Base-by-base conservation (phyloP, 1,139 yeast genomes). In the Yamadazyma kanchanaburiensis region DNA sequence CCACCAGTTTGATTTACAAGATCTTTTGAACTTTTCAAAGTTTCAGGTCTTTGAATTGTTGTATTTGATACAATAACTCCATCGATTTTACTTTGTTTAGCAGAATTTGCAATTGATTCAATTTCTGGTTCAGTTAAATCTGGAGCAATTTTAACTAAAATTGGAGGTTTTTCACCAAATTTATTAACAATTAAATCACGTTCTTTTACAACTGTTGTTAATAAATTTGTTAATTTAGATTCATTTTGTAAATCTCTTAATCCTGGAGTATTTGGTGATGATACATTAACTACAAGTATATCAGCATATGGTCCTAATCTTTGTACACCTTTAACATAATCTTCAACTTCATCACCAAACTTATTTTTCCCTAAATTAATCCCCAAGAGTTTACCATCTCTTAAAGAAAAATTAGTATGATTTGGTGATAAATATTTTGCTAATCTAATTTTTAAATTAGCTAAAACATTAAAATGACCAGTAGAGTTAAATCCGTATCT, bases 201-300 rank as follows among this genome's bases (percentile, higher is more conserved):
- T 49, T 78, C 81, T 1, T 58, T 51, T 7, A 80, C 82, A 25
- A 82, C 84, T n/a, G 79, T 64, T 3, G 74, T 60, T 44, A 89
- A 67, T 44, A 89, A 64, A 24, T 68, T 67, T 7, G 87, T 75
- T 36, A 89, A 70, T 52, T 82, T 84, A 38, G 69, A 70, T 47
- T 86, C 95, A 38, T 65, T 74, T 60, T 89, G 98, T 42, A 89
- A 70, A 44, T 80, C 87, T 49, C 97, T 76, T 42, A 89, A 70
- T 2, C 97, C 97, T 2, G 97, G 96, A 1, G 97, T 91, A 53
- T 89, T 89, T 38, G 98, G 98, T 28, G 95, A 84, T 0, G 96
- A 87, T n/a, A 89, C 96, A 49, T 89, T 89, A 41, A 89, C 74
- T 22, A 89, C 91, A 36, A 89, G 64, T 5, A 86, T 89, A 59